A percentile compares a stretch with the other conserved stretches of the same genome.
phyloP scores from a whole-genome alignment of 2,329 filamentous ascomycete species.

The Exophiala phaeomuriformis region DNA sequence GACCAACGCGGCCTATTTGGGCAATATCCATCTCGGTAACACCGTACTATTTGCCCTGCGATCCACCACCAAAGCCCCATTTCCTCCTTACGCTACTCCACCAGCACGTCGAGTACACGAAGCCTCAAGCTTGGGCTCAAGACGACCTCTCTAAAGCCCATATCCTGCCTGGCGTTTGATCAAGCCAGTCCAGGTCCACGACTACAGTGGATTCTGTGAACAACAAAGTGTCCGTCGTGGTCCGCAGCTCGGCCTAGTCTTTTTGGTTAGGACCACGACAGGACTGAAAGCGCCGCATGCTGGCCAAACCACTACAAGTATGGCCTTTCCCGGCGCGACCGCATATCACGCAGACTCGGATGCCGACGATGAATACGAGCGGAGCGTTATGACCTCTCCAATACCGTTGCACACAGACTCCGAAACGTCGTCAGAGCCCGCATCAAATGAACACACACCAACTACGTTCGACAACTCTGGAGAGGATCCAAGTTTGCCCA shows the following conservation, averaged over 20 bases:
- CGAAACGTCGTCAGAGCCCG: slow-evolving; percentile 51
- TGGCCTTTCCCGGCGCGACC: slow-evolving; percentile 37
- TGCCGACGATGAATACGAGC: slow-evolving; percentile 60
- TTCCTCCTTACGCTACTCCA: neutral
- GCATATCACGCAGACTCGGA: slow-evolving; percentile 57
- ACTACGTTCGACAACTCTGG: slow-evolving; percentile 50
- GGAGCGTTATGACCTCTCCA: slow-evolving; percentile 52
- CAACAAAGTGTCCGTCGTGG: neutral
- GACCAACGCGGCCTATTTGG: neutral
- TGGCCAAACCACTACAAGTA: slow-evolving; percentile 24
- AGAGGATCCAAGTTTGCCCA: slow-evolving; percentile 48
- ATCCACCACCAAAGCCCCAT: neutral
- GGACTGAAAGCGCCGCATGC: slow-evolving; percentile 14
- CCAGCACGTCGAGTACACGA: neutral
- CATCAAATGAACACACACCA: slow-evolving; percentile 55
- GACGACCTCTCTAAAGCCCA: neutral
- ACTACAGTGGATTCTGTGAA: neutral
- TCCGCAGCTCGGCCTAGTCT: slow-evolving; percentile 1
- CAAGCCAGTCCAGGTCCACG: neutral
- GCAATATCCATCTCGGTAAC: neutral
- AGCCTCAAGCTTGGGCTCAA: neutral
- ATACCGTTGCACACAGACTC: slow-evolving; percentile 49
- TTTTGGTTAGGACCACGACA: slow-evolving; percentile 5
- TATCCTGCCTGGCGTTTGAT: neutral
- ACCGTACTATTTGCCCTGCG: neutral